Percentiles rank a stretch among this genome's conserved stretches.
phyloP scores from a whole-genome alignment of 345 rosid genomes.

The Nasturtium officinale region DNA sequence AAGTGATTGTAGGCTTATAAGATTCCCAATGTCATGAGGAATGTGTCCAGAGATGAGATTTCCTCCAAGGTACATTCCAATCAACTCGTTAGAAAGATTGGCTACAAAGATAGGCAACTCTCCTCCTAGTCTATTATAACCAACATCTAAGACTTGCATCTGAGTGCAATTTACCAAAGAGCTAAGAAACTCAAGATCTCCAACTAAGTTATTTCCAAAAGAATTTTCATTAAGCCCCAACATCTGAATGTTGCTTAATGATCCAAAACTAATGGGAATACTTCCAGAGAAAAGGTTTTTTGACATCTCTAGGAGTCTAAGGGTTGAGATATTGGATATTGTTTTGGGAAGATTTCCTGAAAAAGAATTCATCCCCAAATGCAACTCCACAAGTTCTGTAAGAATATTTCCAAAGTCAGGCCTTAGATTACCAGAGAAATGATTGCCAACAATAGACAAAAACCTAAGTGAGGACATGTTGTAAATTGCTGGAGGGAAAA shows the following conservation, averaged over 20 bases:
- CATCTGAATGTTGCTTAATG: not conserved
- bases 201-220: not conserved
- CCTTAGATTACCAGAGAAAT: slow-evolving; percentile 9
- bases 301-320: not conserved
- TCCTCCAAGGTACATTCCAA: not conserved
- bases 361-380: not conserved
- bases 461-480: not conserved
- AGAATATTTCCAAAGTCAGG: not conserved
- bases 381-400: not conserved
- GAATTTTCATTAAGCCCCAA: not conserved
- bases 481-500: not conserved
- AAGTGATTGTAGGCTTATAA: not conserved
- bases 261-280: not conserved
- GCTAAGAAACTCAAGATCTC: slow-evolving; percentile 2
- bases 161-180: slow-evolving; percentile 18
- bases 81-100: slow-evolving; percentile 2
- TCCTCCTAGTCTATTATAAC: slow-evolving; percentile 9
- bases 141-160: not conserved
- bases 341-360: slow-evolving; percentile 9
- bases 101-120: not conserved
- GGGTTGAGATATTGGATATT: slow-evolving; percentile 7
- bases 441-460: not conserved
- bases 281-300: not conserved
- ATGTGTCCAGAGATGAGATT: not conserved
- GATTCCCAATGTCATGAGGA: slow-evolving; percentile 20